Evolutionary conservation across 2,329 filamentous ascomycete species (phyloP).

Genomic region (Cladosporium sp.): DNA sequence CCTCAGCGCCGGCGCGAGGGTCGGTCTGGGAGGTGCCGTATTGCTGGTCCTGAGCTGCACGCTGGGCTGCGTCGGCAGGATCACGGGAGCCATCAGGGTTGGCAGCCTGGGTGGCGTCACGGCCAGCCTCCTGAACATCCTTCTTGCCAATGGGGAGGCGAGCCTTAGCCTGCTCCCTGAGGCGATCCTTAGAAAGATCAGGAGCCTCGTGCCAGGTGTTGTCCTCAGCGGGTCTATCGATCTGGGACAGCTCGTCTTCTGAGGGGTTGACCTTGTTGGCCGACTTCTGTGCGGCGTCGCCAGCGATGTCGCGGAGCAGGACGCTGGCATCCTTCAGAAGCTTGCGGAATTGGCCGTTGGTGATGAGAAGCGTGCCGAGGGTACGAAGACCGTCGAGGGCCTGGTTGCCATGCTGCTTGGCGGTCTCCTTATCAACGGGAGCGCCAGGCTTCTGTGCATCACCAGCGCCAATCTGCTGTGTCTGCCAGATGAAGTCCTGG

Average conservation of each 20-base stretch:
- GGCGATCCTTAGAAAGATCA: constrained; percentile 63
- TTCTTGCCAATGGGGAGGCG: constrained; percentile 51
- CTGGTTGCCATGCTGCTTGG: constrained; percentile 77
- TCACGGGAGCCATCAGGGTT: constrained; percentile 54
- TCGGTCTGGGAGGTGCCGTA: constrained; percentile 45
- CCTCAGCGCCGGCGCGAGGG: constrained; percentile 45
- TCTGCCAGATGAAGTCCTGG: constrained; percentile 97
- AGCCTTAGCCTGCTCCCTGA: constrained; percentile 65
- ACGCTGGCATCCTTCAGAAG: constrained; percentile 76
- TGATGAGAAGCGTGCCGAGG: constrained; percentile 82
- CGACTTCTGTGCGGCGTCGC: constrained; percentile 78
- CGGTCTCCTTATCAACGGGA: constrained; percentile 70
- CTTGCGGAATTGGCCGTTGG: constrained; percentile 95
- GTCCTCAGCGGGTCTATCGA: constrained; percentile 81
- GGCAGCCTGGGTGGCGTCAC: constrained; percentile 54
- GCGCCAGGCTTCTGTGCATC: constrained; percentile 59
- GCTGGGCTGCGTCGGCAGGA: constrained; percentile 51
- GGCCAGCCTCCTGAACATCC: constrained; percentile 59
- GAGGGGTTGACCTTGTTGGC: constrained; percentile 71
- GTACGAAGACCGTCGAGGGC: constrained; percentile 82
- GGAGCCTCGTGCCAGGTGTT: constrained; percentile 92
- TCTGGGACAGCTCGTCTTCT: constrained; percentile 69
- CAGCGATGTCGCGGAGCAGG: constrained; percentile 83
- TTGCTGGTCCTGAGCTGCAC: constrained; percentile 51
- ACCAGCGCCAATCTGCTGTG: constrained; percentile 66